phyloP scores from a whole-genome alignment of 2,329 filamentous ascomycete species.

The Pseudogymnoascus sp. region DNA sequence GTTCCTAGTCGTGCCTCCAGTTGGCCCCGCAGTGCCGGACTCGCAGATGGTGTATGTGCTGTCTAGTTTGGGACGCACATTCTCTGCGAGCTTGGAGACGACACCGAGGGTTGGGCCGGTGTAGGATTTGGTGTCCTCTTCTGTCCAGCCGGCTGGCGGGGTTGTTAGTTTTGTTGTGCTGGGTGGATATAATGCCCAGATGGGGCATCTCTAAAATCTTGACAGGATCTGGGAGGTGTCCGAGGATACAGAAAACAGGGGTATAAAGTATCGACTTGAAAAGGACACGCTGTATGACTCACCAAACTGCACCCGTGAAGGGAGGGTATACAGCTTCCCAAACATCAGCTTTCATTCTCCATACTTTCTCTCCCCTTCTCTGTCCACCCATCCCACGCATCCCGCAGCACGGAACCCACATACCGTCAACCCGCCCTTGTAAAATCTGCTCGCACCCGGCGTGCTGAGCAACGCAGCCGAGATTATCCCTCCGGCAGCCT shows the following conservation, averaged over 20 bases:
- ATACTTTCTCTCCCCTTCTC: background rate
- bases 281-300: background rate
- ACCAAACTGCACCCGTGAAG: slow-evolving; percentile 26
- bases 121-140: slow-evolving; percentile 42
- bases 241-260: background rate
- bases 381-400: background rate
- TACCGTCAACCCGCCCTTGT: slow-evolving; percentile 52
- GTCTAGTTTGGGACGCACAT: slow-evolving; percentile 45
- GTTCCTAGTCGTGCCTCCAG: slow-evolving; percentile 46
- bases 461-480: slow-evolving; percentile 49
- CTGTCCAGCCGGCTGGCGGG: slow-evolving; percentile 47
- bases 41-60: slow-evolving; percentile 51
- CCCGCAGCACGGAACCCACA: background rate
- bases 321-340: slow-evolving; percentile 24
- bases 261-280: background rate
- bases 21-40: slow-evolving; percentile 57
- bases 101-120: slow-evolving; percentile 50
- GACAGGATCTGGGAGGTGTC: background rate
- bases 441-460: slow-evolving; percentile 49
- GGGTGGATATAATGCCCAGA: background rate
- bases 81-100: slow-evolving; percentile 46
- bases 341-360: background rate
- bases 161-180: background rate
- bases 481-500: slow-evolving; percentile 55
- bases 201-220: background rate